Base-by-base conservation (phyloP, 139 green algal species). In the Chlamydomonas sphaeroides region DNA sequence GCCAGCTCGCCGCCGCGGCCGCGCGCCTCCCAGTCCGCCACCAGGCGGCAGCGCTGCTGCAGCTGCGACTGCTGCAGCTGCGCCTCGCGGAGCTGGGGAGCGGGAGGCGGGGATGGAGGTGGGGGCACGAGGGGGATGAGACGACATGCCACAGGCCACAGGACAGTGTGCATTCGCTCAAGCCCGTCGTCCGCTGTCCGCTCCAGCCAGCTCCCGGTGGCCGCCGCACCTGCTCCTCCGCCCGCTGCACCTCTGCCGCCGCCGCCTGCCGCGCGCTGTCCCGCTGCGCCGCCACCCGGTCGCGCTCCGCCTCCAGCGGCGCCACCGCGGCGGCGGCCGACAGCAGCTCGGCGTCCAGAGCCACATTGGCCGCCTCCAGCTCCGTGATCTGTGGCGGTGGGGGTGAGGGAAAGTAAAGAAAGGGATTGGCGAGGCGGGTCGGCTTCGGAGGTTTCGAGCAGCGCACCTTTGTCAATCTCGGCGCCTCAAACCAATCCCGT, bases 171-270 rank as follows among this genome's bases (percentile, higher is more conserved):
- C n/a, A n/a, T n/a, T n/a, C n/a, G n/a, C n/a, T n/a, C n/a, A n/a
- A n/a, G n/a, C n/a, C n/a, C n/a, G n/a, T n/a, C n/a, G n/a, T n/a
- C n/a, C n/a, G n/a, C n/a, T n/a, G n/a, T n/a, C n/a, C n/a, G n/a
- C n/a, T n/a, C n/a, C n/a, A n/a, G n/a, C n/a, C n/a, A n/a, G n/a
- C n/a, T n/a, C n/a, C n/a, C n/a, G n/a, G n/a, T n/a, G n/a, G n/a
- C n/a, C n/a, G n/a, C 7, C 62, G 0, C 72, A 84, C 79, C 79
- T 89, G 56, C 36, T 84, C 65, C 35, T 69, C 71, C 79, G 80
- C 79, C 45, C 59, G 38, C 33, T 45, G 18, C 56, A 63, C 68
- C 79, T 79, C 73, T 14, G 62, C n/a, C 80, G 38, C 73, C 70
- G 68, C 38, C 28, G 17, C 15, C 36, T 35, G 20, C 70, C 83